Evolutionary conservation across 2,329 filamentous ascomycete genomes (phyloP), one percentile per base, ranked within the genome.

Genomic region (Beauveria bassiana): DNA sequence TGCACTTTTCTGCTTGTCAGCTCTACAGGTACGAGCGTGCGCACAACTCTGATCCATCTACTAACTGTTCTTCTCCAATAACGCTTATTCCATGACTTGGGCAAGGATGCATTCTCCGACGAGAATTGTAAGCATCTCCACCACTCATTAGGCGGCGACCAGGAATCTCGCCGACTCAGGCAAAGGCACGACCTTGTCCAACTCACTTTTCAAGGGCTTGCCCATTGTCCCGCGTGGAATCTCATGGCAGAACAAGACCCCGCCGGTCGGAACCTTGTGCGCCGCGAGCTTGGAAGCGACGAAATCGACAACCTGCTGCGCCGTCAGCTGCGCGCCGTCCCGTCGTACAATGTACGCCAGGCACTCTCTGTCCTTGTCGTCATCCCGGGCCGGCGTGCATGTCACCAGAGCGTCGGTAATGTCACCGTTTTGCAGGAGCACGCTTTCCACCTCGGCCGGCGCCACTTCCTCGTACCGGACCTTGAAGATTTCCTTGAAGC

Each of bases 401-500:
- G 38, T 52, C 10, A 59, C 57, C 18, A 51, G 38, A 7, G 38
- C 57, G 47, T 59, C 57, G 22, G 24, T n/a, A 5, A 59, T 34
- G 57, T 40, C 49, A 12, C 24, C 14, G 26, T 52, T 28, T 12
- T 52, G 47, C 10, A 59, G 46, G 31, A 59, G 57, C 47, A 51
- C 57, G 47, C 26, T 16, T n/a, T 59, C 57, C 24, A 59, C 57
- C 40, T 59, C 57, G 46, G 38, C 26, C 5, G 57, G 57, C 38
- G 47, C 34, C 10, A 59, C 57, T 20, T 59, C 57, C 26, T 59
- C 47, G 18, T 45, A 52, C 18, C 47, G 38, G 4, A 59, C 57
- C 57, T 59, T 59, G 57, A 59, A 59, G 49, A 59, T 59, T 22
- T 59, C 46, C 40, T 59, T 59, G 57, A 52, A 52, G 22, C 57